Percentiles rank a stretch among this genome's conserved stretches.
These are phyloP conservation scores for Monosporozyma yasuniensis DNA, from an alignment of 805 yeast genomes.

Conservation along the genomic window DNA sequence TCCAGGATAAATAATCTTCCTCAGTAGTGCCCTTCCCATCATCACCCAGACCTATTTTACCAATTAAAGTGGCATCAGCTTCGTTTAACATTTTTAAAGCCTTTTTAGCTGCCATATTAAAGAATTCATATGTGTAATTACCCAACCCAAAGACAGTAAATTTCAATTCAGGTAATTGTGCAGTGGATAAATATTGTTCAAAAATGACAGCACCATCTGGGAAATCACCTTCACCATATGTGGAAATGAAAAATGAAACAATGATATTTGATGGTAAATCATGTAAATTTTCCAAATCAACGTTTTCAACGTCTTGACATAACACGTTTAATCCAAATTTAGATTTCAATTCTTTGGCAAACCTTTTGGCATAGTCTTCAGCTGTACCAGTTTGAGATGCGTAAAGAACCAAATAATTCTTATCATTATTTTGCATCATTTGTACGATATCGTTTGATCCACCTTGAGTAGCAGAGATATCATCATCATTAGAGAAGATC, in stretches of 20 bases:
- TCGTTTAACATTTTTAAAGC: slow-evolving; percentile 36
- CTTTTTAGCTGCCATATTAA: slow-evolving; percentile 71
- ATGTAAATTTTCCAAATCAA: slow-evolving; percentile 70
- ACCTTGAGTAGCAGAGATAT: slow-evolving; percentile 31
- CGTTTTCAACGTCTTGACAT: slow-evolving; percentile 83
- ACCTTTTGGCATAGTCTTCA: slow-evolving; percentile 88
- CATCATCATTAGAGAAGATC: slow-evolving; percentile 31
- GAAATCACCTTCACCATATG: slow-evolving; percentile 98
- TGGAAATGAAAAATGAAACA: slow-evolving; percentile 76
- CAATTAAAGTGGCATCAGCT: slow-evolving; percentile 69
- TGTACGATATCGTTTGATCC: slow-evolving; percentile 50
- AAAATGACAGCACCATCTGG: slow-evolving; percentile 88
- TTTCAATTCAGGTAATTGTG: slow-evolving; percentile 42
- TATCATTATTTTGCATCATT: slow-evolving; percentile 49
- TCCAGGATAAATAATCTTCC: slow-evolving; percentile 92
- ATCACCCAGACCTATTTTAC: slow-evolving; percentile 84
- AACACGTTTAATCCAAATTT: slow-evolving; percentile 74
- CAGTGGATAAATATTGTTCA: slow-evolving; percentile 56
- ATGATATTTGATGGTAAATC: slow-evolving; percentile 49
- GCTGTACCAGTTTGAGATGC: slow-evolving; percentile 99
- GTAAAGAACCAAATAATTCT: slow-evolving; percentile 71
- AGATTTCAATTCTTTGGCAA: slow-evolving; percentile 79
- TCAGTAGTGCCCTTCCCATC: slow-evolving; percentile 93
- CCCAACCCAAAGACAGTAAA: slow-evolving; percentile 87
- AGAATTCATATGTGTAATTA: slow-evolving; percentile 88